These are phyloP conservation scores for Diplodia sapinea DNA, from an alignment of 2,329 filamentous ascomycete genomes.

Conservation along the genomic window DNA sequence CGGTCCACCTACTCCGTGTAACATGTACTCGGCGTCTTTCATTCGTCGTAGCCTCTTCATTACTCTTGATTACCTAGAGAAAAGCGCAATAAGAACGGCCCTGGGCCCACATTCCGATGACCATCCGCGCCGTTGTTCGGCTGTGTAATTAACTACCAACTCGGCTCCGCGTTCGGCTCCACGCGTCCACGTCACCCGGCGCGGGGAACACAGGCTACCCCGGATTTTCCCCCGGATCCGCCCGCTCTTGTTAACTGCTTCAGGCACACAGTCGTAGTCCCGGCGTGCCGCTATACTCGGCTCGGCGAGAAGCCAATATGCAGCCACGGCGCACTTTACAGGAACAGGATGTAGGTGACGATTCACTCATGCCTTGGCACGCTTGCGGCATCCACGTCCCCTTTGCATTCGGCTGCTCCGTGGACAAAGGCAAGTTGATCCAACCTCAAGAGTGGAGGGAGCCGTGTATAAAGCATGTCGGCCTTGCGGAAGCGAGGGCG, in stretches of 20 bases:
- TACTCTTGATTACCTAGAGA: too few relatives aligned
- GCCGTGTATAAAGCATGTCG: neutral
- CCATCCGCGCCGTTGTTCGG: neutral
- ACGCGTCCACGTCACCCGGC: slow-evolving; percentile 21
- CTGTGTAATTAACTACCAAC: too few relatives aligned
- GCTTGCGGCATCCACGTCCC: neutral
- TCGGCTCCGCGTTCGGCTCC: slow-evolving; percentile 19
- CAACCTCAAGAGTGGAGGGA: neutral
- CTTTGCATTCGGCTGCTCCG: neutral
- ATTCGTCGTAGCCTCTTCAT: too few relatives aligned
- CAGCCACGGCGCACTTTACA: neutral
- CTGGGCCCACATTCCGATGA: slow-evolving; percentile 1
- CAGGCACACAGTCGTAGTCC: neutral
- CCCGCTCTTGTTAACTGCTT: neutral
- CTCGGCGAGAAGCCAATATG: neutral
- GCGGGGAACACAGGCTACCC: slow-evolving; percentile 16
- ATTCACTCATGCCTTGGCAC: neutral
- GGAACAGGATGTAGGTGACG: neutral
- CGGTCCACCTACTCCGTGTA: too few relatives aligned
- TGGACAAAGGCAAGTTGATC: neutral
- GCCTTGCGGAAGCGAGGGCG: too few relatives aligned
- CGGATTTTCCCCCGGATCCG: slow-evolving; percentile 12
- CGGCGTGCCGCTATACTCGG: neutral
- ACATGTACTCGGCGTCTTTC: too few relatives aligned
- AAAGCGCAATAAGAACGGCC: neutral